Evolutionary conservation across 2,329 filamentous ascomycete genomes (phyloP).

Genomic region (Pseudopyricularia javanii): DNA sequence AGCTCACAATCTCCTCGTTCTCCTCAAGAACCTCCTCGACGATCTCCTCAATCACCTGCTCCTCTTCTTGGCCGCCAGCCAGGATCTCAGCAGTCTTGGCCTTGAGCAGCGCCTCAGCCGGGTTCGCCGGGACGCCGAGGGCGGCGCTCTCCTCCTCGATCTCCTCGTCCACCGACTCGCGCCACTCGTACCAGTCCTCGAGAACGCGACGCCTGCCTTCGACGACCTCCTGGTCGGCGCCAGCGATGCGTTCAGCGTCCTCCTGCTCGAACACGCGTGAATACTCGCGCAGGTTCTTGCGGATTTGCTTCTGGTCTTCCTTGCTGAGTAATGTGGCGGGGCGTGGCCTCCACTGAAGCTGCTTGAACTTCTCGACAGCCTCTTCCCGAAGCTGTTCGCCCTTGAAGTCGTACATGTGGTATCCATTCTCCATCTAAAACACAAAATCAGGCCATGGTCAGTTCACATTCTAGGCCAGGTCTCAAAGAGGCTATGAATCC

Average conservation of each 20-base stretch:
- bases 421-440: slow-evolving; percentile 91
- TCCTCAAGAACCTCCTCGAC: slow-evolving; percentile 76
- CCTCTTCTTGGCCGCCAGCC: slow-evolving; percentile 48
- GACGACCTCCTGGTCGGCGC: slow-evolving; percentile 86
- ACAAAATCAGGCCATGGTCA: not conserved
- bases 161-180: slow-evolving; percentile 60
- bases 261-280: slow-evolving; percentile 89
- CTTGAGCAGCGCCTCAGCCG: slow-evolving; percentile 48
- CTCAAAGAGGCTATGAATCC: not conserved
- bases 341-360: slow-evolving; percentile 87
- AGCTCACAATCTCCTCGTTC: slow-evolving; percentile 60
- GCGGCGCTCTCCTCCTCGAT: slow-evolving; percentile 58
- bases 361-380: slow-evolving; percentile 93
- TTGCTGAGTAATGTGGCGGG: slow-evolving; percentile 84
- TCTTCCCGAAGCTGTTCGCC: slow-evolving; percentile 84
- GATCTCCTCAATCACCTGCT: slow-evolving; percentile 76
- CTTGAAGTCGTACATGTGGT: slow-evolving; percentile 95
- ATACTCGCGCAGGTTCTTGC: slow-evolving; percentile 98
- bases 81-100: slow-evolving; percentile 39
- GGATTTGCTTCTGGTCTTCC: slow-evolving; percentile 94
- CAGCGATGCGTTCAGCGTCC: slow-evolving; percentile 84
- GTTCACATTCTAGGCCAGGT: not conserved
- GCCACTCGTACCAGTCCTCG: slow-evolving; percentile 82
- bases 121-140: slow-evolving; percentile 53
- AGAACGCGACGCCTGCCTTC: slow-evolving; percentile 73